Evolutionary conservation across 1,284 basidiomycete genomes (phyloP).

Genomic region (Sporisorium graminicola): DNA sequence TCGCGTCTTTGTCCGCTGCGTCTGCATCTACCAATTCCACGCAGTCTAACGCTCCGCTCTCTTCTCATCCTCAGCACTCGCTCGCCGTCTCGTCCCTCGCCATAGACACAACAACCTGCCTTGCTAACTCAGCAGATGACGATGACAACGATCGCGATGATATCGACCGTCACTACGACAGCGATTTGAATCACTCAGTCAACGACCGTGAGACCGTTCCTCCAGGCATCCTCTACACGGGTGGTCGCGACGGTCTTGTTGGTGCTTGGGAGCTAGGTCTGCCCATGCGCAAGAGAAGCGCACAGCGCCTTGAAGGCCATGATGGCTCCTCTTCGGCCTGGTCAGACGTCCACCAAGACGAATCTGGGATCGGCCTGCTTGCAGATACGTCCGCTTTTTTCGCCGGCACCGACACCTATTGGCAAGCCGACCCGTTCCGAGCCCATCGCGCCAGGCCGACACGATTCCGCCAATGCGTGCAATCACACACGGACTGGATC

Average conservation of each 20-base stretch:
- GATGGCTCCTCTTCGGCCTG: constrained; percentile 14
- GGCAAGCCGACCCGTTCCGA: constrained; percentile 50
- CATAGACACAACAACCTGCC: constrained; percentile 57
- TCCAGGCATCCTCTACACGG: constrained; percentile 91
- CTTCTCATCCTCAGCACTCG: constrained; percentile 58
- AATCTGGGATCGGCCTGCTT: constrained; percentile 21
- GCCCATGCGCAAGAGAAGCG: constrained; percentile 72
- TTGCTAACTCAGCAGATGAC: constrained; percentile 16
- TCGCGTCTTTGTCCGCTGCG: constrained; percentile 9
- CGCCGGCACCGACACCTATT: constrained; percentile 17
- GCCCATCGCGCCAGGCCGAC: constrained; percentile 30
- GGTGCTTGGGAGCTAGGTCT: constrained; percentile 90
- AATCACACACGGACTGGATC: constrained; percentile 84
- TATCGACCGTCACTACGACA: constrained; percentile 1
- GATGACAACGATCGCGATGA: constrained; percentile 8
- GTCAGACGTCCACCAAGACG: constrained; percentile 20
- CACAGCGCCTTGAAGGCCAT: constrained; percentile 13
- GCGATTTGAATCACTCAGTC: not conserved
- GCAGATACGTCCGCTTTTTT: constrained; percentile 31
- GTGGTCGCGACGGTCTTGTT: constrained; percentile 90
- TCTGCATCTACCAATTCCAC: constrained; percentile 15
- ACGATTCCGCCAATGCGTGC: constrained; percentile 60
- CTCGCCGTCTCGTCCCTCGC: constrained; percentile 65
- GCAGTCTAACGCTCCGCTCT: constrained; percentile 22
- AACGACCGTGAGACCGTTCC: constrained; percentile 71